These are phyloP conservation scores for Metschnikowia henanensis DNA, from an alignment of 805 yeast genomes.

Conservation along the genomic window DNA sequence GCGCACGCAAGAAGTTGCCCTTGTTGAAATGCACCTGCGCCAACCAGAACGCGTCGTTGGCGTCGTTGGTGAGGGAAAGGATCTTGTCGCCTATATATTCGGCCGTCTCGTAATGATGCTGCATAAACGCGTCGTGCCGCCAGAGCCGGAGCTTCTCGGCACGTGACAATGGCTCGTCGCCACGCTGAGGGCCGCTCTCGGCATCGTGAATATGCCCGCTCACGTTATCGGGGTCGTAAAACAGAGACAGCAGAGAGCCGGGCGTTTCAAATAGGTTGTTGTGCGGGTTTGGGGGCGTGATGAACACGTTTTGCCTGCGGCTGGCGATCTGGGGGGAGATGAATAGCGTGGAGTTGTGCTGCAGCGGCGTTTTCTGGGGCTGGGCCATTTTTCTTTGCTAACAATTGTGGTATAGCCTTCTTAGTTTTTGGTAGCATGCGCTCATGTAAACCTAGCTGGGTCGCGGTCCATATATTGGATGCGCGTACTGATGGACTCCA, in stretches of 20 bases:
- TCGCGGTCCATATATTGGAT: too few species aligned
- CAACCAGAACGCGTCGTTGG: constrained; percentile 94
- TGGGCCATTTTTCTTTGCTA: constrained; percentile 22
- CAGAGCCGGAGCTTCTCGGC: constrained; percentile 85
- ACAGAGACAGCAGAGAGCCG: constrained; percentile 39
- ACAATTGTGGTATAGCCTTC: too few species aligned
- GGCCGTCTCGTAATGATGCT: constrained; percentile 88
- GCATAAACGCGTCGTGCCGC: constrained; percentile 92
- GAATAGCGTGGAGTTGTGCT: constrained; percentile 70
- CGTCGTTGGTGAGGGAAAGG: constrained; percentile 76
- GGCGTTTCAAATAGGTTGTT: constrained; percentile 42
- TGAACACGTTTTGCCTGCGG: constrained; percentile 39
- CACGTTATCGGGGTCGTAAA: constrained; percentile 31
- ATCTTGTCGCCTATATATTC: constrained; percentile 92
- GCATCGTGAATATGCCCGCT: constrained; percentile 14
- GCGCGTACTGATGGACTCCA: too few species aligned
- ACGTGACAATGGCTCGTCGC: constrained; percentile 57
- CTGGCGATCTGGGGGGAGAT: constrained; percentile 62
- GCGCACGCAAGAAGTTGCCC: constrained; percentile 78
- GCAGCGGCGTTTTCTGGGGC: constrained; percentile 42
- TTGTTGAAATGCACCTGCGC: constrained; percentile 84
- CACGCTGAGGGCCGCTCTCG: neutral
- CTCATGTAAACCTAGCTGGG: too few species aligned
- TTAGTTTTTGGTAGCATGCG: too few species aligned
- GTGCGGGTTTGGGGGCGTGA: constrained; percentile 51